Percentiles rank a stretch among this genome's conserved stretches.
phyloP scores from a whole-genome alignment of 202 grass and related monocot genomes.

The Eragrostis tef region DNA sequence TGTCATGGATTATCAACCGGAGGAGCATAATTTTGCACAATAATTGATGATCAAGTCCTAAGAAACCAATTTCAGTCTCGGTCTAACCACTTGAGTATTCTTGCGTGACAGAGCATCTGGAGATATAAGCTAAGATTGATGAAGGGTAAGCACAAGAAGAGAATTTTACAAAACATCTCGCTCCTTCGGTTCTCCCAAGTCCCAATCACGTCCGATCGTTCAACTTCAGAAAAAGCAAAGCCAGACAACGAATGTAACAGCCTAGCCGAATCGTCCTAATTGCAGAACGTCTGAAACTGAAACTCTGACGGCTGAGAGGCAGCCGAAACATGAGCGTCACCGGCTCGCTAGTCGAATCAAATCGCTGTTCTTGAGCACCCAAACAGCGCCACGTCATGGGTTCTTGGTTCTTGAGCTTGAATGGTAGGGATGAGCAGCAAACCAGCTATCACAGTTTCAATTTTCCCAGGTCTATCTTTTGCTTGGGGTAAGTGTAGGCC shows the following conservation, averaged over 20 bases:
- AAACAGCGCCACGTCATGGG: not conserved
- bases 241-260: not conserved
- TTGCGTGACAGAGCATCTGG: too few species aligned
- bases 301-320: not conserved
- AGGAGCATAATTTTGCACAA: too few species aligned
- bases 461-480: constrained; percentile 83
- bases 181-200: not conserved
- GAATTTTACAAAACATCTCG: constrained; percentile 18
- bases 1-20: too few species aligned
- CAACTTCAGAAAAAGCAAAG: not conserved
- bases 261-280: constrained; percentile 23
- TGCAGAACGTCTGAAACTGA: constrained; percentile 1
- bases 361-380: not conserved
- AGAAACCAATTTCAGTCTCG: too few species aligned
- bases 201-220: not conserved
- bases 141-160: constrained; percentile 10
- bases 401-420: not conserved
- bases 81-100: too few species aligned
- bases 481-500: constrained; percentile 83
- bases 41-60: too few species aligned
- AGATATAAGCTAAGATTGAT: too few species aligned
- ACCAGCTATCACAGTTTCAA: constrained; percentile 67
- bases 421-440: not conserved
- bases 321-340: not conserved
- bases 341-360: not conserved